Evolutionary conservation across 345 rosid genomes (phyloP).

Genomic region (Gossypium stocksii): DNA sequence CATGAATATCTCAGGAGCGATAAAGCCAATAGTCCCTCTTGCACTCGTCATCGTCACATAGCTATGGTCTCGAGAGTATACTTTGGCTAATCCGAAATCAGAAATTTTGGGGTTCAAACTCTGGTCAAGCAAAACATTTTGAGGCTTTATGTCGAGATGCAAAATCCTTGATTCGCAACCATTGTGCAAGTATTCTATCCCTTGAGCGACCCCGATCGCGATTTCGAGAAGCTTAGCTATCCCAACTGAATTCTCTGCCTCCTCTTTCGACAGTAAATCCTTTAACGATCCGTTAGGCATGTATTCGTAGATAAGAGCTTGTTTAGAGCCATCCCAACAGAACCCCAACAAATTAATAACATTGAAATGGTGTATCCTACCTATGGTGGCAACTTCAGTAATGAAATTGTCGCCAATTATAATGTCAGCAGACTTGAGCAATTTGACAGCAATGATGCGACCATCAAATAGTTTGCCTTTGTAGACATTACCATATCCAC

Average conservation of each 20-base stretch:
- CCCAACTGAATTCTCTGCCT: not conserved
- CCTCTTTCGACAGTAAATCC: conserved; percentile 17
- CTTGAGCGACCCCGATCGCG: conserved; percentile 29
- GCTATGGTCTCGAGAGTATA: conserved; percentile 20
- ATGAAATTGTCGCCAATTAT: conserved; percentile 8
- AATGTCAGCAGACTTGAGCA: conserved; percentile 4
- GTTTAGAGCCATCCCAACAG: conserved; percentile 14
- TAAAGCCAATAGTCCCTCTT: conserved; percentile 30
- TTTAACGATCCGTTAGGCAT: not conserved
- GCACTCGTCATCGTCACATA: conserved; percentile 25
- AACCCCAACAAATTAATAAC: conserved; percentile 12
- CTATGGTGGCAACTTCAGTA: conserved; percentile 20
- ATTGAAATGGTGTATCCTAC: conserved; percentile 21
- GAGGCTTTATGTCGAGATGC: conserved; percentile 37
- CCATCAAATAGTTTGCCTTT: conserved; percentile 34
- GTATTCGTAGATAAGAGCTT: conserved; percentile 17
- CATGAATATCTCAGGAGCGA: conserved; percentile 35
- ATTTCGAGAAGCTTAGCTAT: conserved; percentile 20
- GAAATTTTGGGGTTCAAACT: conserved; percentile 32
- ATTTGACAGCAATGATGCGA: conserved; percentile 30
- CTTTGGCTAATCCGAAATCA: conserved; percentile 36
- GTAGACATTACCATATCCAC: conserved; percentile 36
- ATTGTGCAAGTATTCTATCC: conserved; percentile 30
- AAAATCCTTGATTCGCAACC: conserved; percentile 31
- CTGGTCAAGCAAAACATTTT: conserved; percentile 29